Evolutionary conservation across 179 eudicot species (phyloP).

Genomic region (Camellia oleifera): DNA sequence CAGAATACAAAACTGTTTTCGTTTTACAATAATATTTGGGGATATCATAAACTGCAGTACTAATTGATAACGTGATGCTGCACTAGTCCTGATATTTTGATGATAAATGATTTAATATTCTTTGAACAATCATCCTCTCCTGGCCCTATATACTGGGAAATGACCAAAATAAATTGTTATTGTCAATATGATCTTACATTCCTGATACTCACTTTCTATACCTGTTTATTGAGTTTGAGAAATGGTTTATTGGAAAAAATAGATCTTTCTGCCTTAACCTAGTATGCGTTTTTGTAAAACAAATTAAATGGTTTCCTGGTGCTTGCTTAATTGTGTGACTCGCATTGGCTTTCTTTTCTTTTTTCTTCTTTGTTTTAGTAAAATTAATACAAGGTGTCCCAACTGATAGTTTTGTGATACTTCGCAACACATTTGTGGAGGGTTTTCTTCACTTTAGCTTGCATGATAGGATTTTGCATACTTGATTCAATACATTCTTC

Average conservation of each 20-base stretch:
- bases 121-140: not conserved
- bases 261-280: not conserved
- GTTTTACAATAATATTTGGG: not conserved
- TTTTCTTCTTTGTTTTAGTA: not conserved
- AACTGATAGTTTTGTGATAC: not conserved
- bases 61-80: not conserved
- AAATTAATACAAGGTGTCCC: not conserved
- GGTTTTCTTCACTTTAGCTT: not conserved
- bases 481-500: not conserved
- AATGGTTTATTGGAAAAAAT: not conserved
- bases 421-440: not conserved
- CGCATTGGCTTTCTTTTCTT: not conserved
- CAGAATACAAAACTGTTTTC: constrained; percentile 20
- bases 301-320: not conserved
- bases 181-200: not conserved
- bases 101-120: not conserved
- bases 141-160: not conserved
- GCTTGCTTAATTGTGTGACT: too few relatives aligned
- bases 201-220: not conserved
- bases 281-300: not conserved
- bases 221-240: not conserved
- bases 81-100: too few relatives aligned
- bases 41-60: not conserved
- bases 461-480: not conserved
- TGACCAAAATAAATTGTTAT: not conserved